phyloP scores from a whole-genome alignment of 2,329 filamentous ascomycete genomes.

The Penicillium verrucosum region DNA sequence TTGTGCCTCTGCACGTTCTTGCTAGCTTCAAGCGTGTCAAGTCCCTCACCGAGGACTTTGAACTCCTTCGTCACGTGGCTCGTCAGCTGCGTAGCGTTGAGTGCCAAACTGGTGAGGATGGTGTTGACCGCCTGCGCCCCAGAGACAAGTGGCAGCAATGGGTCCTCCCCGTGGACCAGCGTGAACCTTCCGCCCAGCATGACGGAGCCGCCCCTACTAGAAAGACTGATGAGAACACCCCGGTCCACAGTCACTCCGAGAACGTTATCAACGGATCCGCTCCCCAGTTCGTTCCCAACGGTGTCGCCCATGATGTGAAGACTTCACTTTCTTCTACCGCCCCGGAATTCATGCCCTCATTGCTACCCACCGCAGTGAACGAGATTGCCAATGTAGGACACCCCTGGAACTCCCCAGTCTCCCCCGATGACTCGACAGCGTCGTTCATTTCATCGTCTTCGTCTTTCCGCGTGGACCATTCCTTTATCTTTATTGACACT shows the following conservation, averaged over 20 bases:
- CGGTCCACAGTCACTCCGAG: constrained; percentile 30
- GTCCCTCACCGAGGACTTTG: constrained; percentile 66
- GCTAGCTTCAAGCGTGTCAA: constrained; percentile 83
- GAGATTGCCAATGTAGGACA: constrained; percentile 39
- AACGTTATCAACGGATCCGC: constrained; percentile 32
- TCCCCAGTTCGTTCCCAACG: constrained; percentile 39
- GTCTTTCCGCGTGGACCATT: constrained; percentile 48
- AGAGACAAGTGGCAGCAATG: constrained; percentile 76
- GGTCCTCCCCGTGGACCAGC: constrained; percentile 67
- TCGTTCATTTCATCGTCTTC: constrained; percentile 44
- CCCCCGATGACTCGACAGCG: constrained; percentile 48
- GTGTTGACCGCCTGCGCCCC: constrained; percentile 72
- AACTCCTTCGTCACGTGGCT: constrained; percentile 71
- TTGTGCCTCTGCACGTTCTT: constrained; percentile 76
- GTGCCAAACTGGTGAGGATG: constrained; percentile 70
- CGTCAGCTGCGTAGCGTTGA: constrained; percentile 71
- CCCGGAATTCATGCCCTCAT: constrained; percentile 58
- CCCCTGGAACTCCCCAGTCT: constrained; percentile 40
- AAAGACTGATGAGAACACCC: constrained; percentile 41
- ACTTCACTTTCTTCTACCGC: constrained; percentile 61
- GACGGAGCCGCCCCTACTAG: constrained; percentile 56
- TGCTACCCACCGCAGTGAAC: constrained; percentile 26
- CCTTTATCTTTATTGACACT: constrained; percentile 56
- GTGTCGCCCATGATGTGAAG: constrained; percentile 39
- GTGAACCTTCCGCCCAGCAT: constrained; percentile 70